Percentiles rank a stretch among this genome's conserved stretches.
Conservation (phyloP, 331 rosid species). For the Rhamnella rubrinervis region DNA sequence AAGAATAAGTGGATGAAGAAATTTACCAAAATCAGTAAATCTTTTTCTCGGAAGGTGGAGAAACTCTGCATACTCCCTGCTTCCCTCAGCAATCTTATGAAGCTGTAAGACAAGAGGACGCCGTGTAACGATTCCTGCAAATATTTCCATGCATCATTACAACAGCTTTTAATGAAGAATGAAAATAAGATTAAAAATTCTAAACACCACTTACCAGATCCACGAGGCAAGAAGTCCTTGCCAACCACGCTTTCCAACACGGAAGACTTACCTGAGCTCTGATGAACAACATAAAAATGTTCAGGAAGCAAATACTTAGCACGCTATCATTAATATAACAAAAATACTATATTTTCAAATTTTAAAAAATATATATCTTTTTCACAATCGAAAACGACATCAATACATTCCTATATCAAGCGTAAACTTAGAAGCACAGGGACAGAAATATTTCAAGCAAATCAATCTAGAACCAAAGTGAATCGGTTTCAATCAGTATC, state of each 20-base stretch:
- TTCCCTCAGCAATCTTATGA: conserved; percentile 69
- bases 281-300: conserved; percentile 25
- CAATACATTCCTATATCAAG: no score
- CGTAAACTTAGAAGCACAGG: no score
- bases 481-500: no score
- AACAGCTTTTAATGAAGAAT: neutral
- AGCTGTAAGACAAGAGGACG: conserved; percentile 96
- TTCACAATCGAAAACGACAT: no score
- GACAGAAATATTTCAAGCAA: no score
- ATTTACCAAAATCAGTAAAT: conserved; percentile 77
- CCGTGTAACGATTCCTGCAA: conserved; percentile 90
- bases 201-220: conserved; percentile 58
- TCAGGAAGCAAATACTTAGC: neutral
- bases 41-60: conserved; percentile 82
- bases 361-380: no score
- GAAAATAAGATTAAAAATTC: neutral
- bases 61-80: conserved; percentile 91
- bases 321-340: no score
- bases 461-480: no score
- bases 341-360: no score
- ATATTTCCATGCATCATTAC: conserved; percentile 22
- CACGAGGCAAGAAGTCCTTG: conserved; percentile 97
- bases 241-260: conserved; percentile 91
- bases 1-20: neutral
- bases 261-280: conserved; percentile 96